Percentiles rank a stretch among this genome's conserved stretches.
These are phyloP conservation scores for Hortiboletus rubellus DNA, from an alignment of 1,284 basidiomycete species.

Conservation along the genomic window DNA sequence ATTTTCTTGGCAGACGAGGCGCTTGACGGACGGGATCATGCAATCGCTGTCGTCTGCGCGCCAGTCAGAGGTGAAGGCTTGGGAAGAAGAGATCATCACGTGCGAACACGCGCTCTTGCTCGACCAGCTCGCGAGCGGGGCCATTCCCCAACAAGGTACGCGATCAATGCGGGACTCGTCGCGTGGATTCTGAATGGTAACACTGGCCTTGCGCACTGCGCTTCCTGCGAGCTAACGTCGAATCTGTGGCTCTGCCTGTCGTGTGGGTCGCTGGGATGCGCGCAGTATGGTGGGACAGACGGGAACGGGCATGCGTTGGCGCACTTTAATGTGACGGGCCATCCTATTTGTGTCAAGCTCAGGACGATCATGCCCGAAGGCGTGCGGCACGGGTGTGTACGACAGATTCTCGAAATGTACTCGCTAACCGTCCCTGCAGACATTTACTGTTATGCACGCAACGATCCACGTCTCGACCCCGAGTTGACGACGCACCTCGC, in stretches of 20 bases:
- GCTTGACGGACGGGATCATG: conserved; percentile 74
- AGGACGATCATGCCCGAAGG: conserved; percentile 98
- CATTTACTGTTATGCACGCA: conserved; percentile 92
- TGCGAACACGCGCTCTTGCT: conserved; percentile 89
- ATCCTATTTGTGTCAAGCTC: conserved; percentile 89
- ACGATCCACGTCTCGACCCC: conserved; percentile 85
- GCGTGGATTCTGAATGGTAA: conserved; percentile 6
- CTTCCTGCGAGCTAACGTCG: conserved; percentile 76
- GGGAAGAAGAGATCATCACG: conserved; percentile 92
- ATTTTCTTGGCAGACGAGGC: conserved; percentile 45
- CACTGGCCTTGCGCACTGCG: conserved; percentile 74
- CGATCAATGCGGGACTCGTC: not conserved
- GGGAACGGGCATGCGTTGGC: conserved; percentile 91
- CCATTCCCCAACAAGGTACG: conserved; percentile 54
- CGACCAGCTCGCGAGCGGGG: conserved; percentile 58
- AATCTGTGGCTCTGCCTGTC: conserved; percentile 97
- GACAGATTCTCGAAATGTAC: not conserved
- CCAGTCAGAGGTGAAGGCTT: conserved; percentile 93
- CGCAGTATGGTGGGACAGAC: conserved; percentile 82
- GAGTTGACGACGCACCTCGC: conserved; percentile 75
- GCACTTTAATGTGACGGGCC: conserved; percentile 78
- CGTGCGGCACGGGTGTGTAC: conserved; percentile 73
- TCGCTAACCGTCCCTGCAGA: conserved; percentile 48
- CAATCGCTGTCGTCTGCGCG: conserved; percentile 84
- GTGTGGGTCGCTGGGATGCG: conserved; percentile 88